Conservation (phyloP, 2,329 filamentous ascomycete species). For the Penicillium verrucosum region DNA sequence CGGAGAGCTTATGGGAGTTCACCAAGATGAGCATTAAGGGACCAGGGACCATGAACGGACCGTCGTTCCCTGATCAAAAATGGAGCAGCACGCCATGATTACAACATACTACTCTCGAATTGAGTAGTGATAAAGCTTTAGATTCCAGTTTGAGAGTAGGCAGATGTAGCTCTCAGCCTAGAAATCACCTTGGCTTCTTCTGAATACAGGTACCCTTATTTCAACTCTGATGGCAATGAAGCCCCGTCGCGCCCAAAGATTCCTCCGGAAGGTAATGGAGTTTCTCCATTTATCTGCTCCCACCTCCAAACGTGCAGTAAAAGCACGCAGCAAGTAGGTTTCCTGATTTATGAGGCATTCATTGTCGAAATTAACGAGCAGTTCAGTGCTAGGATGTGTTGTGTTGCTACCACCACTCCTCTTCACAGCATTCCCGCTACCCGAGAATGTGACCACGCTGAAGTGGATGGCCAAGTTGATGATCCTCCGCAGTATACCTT, state of each 20-base stretch:
- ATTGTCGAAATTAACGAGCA: background rate
- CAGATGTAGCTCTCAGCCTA: background rate
- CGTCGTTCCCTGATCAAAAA: background rate
- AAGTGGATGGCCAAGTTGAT: background rate
- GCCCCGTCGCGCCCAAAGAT: background rate
- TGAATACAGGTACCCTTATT: background rate
- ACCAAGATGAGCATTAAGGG: background rate
- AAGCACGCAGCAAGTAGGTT: background rate
- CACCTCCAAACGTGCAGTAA: background rate
- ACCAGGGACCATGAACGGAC: background rate
- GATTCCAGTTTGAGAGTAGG: background rate
- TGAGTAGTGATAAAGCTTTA: background rate
- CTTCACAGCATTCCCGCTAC: background rate
- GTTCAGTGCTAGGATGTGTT: background rate
- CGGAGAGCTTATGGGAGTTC: background rate
- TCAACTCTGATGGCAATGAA: background rate
- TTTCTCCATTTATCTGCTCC: conserved; percentile 6
- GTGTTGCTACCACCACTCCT: background rate
- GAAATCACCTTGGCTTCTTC: background rate
- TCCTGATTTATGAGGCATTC: background rate
- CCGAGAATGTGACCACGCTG: background rate
- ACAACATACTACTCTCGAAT: background rate
- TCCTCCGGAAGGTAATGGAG: conserved; percentile 8
- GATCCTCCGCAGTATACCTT: background rate
- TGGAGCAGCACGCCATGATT: conserved; percentile 1